phyloP scores from a whole-genome alignment of 768 basidiomycete species.

The Rhizopogon vinicolor region DNA sequence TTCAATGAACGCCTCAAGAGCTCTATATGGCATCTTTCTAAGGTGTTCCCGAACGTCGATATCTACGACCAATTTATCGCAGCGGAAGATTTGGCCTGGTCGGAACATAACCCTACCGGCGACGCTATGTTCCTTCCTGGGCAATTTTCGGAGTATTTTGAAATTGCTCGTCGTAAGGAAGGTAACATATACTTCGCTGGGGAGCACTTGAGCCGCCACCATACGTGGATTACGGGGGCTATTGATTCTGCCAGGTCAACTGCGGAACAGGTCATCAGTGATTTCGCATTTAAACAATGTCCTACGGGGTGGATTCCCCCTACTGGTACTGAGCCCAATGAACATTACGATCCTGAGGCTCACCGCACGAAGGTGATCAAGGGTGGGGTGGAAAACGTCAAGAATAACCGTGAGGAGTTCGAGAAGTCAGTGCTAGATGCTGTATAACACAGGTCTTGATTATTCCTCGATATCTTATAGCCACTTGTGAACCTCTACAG shows the following conservation, averaged over 20 bases:
- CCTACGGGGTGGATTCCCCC: slow-evolving; percentile 1
- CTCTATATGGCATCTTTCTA: slow-evolving; percentile 15
- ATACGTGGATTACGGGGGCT: slow-evolving; percentile 25
- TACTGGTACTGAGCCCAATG: background rate
- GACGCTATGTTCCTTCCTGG: slow-evolving; percentile 27
- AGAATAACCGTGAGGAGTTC: slow-evolving; percentile 1
- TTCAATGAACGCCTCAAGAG: slow-evolving; percentile 10
- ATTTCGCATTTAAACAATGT: background rate
- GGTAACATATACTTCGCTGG: slow-evolving; percentile 21
- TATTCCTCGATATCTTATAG: background rate
- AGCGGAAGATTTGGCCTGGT: slow-evolving; percentile 19
- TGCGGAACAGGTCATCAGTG: background rate
- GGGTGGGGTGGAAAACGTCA: background rate
- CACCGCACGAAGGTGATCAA: background rate
- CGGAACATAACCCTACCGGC: slow-evolving; percentile 17
- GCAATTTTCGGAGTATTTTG: slow-evolving; percentile 17
- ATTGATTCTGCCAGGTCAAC: slow-evolving; percentile 5
- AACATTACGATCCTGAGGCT: slow-evolving; percentile 1
- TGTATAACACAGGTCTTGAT: background rate
- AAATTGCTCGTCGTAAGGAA: slow-evolving; percentile 14
- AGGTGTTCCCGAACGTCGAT: slow-evolving; percentile 14
- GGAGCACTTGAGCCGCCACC: slow-evolving; percentile 23
- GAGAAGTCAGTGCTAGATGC: background rate
- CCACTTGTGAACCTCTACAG: too few species aligned
- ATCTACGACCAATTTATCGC: slow-evolving; percentile 16